A percentile compares a stretch with the other conserved stretches of the same genome.
Conservation (phyloP, 2,329 filamentous ascomycete genomes). For the Sclerotinia nivalis region DNA sequence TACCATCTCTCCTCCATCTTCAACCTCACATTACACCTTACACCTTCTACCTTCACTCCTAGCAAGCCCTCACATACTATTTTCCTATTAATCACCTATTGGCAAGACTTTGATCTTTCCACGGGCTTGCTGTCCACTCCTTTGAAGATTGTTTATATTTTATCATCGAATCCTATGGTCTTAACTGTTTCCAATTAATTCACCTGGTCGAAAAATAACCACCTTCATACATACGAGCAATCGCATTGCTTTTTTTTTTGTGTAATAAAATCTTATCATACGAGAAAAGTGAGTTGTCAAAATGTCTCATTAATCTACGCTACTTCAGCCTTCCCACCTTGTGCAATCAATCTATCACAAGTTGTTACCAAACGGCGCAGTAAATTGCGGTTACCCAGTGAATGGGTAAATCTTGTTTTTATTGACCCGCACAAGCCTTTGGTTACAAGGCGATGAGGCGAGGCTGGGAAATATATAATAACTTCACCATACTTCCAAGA, state of each 20-base stretch:
- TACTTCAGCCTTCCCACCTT: not conserved
- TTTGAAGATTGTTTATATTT: slow-evolving; percentile 11
- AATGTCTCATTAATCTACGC: slow-evolving; percentile 9
- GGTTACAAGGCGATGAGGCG: not conserved
- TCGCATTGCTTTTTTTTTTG: slow-evolving; percentile 15
- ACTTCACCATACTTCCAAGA: not conserved
- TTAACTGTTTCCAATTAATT: not conserved
- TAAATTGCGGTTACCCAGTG: not conserved
- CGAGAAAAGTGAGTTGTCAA: slow-evolving; percentile 23
- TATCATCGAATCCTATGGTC: slow-evolving; percentile 2
- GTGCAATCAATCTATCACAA: not conserved
- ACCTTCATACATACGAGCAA: not conserved
- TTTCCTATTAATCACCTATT: slow-evolving; percentile 12
- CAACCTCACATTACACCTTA: not conserved
- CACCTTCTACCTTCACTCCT: slow-evolving; percentile 1
- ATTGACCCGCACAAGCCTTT: slow-evolving; percentile 10
- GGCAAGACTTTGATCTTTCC: not conserved
- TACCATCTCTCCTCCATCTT: slow-evolving; percentile 1
- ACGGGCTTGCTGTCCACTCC: slow-evolving; percentile 9
- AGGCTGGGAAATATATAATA: slow-evolving; percentile 13
- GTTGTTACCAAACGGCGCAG: not conserved
- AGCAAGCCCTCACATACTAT: slow-evolving; percentile 17
- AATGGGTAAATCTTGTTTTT: slow-evolving; percentile 12
- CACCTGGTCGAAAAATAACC: not conserved
- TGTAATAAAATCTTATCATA: slow-evolving; percentile 16